Evolutionary conservation across 2,329 filamentous ascomycete genomes (phyloP).

Genomic region (Thelonectria olida): DNA sequence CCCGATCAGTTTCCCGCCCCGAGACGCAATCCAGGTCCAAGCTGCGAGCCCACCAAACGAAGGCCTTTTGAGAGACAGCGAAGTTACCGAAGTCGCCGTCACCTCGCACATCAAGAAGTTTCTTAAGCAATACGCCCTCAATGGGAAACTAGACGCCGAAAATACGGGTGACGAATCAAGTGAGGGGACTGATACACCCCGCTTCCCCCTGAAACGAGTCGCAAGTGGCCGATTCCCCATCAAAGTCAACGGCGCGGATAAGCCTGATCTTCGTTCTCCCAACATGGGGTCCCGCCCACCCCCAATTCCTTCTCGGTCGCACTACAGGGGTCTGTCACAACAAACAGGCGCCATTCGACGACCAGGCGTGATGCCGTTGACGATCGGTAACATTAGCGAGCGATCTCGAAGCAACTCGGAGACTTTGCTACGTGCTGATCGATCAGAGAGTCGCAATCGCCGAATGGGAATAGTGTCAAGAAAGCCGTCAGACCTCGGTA

Average conservation of each 20-base stretch:
- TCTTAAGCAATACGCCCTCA: constrained; percentile 62
- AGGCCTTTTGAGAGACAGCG: constrained; percentile 63
- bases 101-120: constrained; percentile 71
- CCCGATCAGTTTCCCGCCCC: constrained; percentile 81
- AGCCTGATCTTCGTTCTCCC: constrained; percentile 74
- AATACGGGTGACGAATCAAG: constrained; percentile 69
- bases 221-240: constrained; percentile 74
- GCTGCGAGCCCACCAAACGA: constrained; percentile 65
- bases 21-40: constrained; percentile 70
- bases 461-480: constrained; percentile 73
- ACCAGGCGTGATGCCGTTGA: constrained; percentile 76
- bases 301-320: constrained; percentile 79
- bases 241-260: constrained; percentile 78
- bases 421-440: constrained; percentile 62
- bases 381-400: constrained; percentile 76
- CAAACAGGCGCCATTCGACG: constrained; percentile 72
- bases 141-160: constrained; percentile 63
- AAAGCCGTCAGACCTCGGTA: constrained; percentile 68
- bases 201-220: constrained; percentile 70
- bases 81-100: constrained; percentile 68
- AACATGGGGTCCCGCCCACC: constrained; percentile 70
- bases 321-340: constrained; percentile 79
- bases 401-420: constrained; percentile 73
- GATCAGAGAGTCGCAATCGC: constrained; percentile 64
- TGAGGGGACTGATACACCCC: constrained; percentile 83